Evolutionary conservation across 1,284 basidiomycete species (phyloP).

Genomic region (Apiotrichum brassicae): DNA sequence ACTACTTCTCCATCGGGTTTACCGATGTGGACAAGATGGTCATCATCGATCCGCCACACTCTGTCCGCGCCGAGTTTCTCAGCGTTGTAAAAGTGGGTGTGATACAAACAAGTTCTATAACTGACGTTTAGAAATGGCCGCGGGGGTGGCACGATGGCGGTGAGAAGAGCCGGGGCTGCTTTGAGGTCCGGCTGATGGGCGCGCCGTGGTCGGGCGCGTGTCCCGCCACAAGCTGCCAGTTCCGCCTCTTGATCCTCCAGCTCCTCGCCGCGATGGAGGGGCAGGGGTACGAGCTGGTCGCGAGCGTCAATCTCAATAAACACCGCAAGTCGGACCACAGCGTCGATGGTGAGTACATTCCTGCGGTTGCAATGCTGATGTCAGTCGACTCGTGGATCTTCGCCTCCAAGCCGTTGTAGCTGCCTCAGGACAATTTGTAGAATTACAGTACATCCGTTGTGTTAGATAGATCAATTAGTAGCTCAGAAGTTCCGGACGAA

Average conservation of each 20-base stretch:
- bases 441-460: no score
- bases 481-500: no score
- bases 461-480: not conserved
- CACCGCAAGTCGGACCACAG: not conserved
- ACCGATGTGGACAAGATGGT: slow-evolving; percentile 38
- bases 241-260: slow-evolving; percentile 23
- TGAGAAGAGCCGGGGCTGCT: slow-evolving; percentile 28
- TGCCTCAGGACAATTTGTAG: no score
- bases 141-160: slow-evolving; percentile 30
- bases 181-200: slow-evolving; percentile 36
- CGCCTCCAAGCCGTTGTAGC: slow-evolving; percentile 26
- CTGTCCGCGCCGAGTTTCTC: slow-evolving; percentile 27
- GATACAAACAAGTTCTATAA: not conserved
- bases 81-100: slow-evolving; percentile 28
- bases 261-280: slow-evolving; percentile 32
- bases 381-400: slow-evolving; percentile 44
- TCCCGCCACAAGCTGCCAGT: slow-evolving; percentile 17
- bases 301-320: slow-evolving; percentile 32
- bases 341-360: not conserved
- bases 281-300: slow-evolving; percentile 33
- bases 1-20: slow-evolving; percentile 34
- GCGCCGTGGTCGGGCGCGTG: slow-evolving; percentile 34
- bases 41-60: slow-evolving; percentile 34
- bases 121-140: slow-evolving; percentile 25
- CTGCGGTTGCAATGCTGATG: not conserved